Percentiles rank a stretch among this genome's conserved stretches.
Evolutionary conservation across 441 rosid genomes (phyloP).

Genomic region (Manihot esculenta): DNA sequence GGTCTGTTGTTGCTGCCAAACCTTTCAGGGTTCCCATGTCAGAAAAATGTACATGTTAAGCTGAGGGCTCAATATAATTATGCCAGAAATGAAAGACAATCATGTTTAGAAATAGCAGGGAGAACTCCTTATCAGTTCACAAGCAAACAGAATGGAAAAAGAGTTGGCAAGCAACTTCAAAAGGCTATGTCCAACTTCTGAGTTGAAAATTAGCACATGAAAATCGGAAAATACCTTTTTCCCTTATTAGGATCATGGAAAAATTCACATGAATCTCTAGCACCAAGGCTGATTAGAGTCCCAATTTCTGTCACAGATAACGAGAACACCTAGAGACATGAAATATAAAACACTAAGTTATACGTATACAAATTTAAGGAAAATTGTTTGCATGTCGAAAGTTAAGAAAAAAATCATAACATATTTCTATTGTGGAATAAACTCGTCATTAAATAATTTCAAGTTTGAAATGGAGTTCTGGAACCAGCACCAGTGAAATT

Average conservation of each 20-base stretch:
- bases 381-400: background rate
- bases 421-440: background rate
- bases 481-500: background rate
- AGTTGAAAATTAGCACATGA: background rate
- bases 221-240: constrained; percentile 52
- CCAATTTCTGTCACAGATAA: constrained; percentile 85
- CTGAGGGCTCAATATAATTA: background rate
- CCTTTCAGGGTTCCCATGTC: background rate
- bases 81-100: background rate
- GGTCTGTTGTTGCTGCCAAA: background rate
- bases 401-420: background rate
- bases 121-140: background rate
- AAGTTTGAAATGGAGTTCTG: background rate
- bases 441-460: background rate
- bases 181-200: background rate
- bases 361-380: constrained; percentile 3
- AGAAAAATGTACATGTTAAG: background rate
- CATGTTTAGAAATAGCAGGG: background rate
- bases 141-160: background rate
- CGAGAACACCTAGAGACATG: constrained; percentile 67
- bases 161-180: background rate
- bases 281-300: constrained; percentile 63
- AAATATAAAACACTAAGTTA: constrained; percentile 22
- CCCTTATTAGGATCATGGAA: constrained; percentile 88
- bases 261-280: constrained; percentile 79